Percentiles rank a stretch among this genome's conserved stretches.
These are phyloP conservation scores for Paramecium tetraurelia DNA, from an alignment of 73 alveolate species.

Conservation along the genomic window DNA sequence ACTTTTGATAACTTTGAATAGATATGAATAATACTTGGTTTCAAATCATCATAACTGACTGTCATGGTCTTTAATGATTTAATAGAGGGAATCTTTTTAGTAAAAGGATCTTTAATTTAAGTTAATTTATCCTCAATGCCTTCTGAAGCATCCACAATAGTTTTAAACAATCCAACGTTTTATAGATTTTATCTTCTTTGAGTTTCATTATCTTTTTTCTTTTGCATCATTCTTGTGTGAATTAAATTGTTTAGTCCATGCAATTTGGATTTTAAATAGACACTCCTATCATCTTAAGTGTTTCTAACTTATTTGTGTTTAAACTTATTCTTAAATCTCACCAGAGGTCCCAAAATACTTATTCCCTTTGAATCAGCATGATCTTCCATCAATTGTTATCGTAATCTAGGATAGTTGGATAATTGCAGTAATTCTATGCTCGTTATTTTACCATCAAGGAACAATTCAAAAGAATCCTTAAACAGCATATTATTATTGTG, in stretches of 20 bases:
- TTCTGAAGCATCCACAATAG: conserved; percentile 39
- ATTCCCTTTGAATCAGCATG: neutral
- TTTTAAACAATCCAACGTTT: conserved; percentile 7
- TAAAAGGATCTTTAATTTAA: neutral
- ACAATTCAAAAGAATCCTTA: neutral
- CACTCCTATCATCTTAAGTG: neutral
- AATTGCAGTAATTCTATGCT: conserved; percentile 12
- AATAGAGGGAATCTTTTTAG: neutral
- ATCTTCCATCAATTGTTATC: neutral
- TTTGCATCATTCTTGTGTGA: neutral
- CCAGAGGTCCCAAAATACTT: neutral
- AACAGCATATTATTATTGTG: neutral
- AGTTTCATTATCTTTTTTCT: neutral
- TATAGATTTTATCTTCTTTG: neutral
- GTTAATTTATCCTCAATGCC: neutral
- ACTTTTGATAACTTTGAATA: neutral
- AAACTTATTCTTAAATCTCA: neutral
- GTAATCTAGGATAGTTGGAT: neutral
- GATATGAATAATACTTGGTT: neutral
- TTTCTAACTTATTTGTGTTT: neutral
- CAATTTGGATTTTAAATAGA: neutral
- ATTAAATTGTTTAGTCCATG: neutral
- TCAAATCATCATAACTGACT: conserved; percentile 4
- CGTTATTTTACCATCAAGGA: neutral
- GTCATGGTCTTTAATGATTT: conserved; percentile 22